Conservation (phyloP, 768 basidiomycete species). For the Botryobasidium botryosum region DNA sequence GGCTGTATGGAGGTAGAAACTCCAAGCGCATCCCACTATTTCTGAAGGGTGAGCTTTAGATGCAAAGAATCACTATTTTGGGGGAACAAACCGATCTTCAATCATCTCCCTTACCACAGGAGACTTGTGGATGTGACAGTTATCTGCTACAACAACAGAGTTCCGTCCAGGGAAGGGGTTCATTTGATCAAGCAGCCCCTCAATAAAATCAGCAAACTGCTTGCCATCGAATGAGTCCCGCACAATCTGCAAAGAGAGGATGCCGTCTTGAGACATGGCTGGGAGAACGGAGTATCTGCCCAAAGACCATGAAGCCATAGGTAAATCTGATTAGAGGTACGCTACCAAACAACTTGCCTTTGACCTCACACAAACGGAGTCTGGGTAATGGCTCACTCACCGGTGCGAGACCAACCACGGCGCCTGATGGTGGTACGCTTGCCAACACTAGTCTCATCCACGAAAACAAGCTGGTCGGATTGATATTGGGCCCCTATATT, state of each 20-base stretch:
- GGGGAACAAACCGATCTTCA: constrained; percentile 2
- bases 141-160: constrained; percentile 11
- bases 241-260: constrained; percentile 13
- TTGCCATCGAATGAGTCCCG: constrained; percentile 13
- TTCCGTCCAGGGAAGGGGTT: constrained; percentile 6
- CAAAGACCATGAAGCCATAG: neutral
- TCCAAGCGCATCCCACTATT: constrained; percentile 8
- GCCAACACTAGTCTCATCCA: constrained; percentile 8
- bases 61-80: neutral
- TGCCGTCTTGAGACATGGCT: constrained; percentile 16
- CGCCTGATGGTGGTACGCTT: neutral
- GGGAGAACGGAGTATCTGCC: constrained; percentile 18
- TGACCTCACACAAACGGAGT: neutral
- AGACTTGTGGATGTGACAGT: constrained; percentile 6
- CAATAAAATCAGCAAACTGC: constrained; percentile 5
- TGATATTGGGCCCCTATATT: neutral
- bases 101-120: constrained; percentile 1
- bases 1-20: constrained; percentile 11
- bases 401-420: neutral
- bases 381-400: neutral
- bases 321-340: neutral
- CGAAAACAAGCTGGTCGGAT: constrained; percentile 5
- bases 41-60: neutral
- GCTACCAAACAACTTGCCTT: constrained; percentile 1
- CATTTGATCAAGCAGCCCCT: constrained; percentile 6